Conservation (phyloP, 164 flowering plant species). For the Berberis vulgaris region DNA sequence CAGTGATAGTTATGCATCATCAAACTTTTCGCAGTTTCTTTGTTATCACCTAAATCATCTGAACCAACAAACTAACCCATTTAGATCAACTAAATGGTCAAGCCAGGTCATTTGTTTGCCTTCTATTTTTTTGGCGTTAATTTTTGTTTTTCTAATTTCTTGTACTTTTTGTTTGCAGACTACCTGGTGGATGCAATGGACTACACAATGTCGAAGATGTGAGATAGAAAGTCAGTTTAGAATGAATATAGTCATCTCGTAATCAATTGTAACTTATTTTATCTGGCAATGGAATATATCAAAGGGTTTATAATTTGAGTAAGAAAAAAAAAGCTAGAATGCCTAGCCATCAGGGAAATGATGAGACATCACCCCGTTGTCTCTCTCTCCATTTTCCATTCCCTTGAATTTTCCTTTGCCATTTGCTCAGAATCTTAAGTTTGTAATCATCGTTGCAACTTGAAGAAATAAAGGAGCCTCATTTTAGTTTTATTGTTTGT, state of each 20-base stretch:
- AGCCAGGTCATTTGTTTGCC: not conserved
- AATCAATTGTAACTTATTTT: not conserved
- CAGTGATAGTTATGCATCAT: no score
- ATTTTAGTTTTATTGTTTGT: no score
- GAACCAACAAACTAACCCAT: no score
- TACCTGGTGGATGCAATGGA: slow-evolving; percentile 78
- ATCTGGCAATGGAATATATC: not conserved
- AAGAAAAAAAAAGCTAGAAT: slow-evolving; percentile 2
- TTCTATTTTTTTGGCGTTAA: not conserved
- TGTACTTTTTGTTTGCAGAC: slow-evolving; percentile 34
- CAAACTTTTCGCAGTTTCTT: no score
- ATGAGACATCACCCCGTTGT: slow-evolving; percentile 51
- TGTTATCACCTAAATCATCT: no score
- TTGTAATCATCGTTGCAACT: not conserved
- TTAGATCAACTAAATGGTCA: no score
- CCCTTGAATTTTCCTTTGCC: not conserved
- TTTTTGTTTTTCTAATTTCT: not conserved
- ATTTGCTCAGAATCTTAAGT: not conserved
- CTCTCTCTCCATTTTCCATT: slow-evolving; percentile 19
- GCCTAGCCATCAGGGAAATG: slow-evolving; percentile 4
- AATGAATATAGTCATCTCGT: not conserved
- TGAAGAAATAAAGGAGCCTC: no score
- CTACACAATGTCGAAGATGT: slow-evolving; percentile 56
- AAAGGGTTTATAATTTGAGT: not conserved
- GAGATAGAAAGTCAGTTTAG: slow-evolving; percentile 5